Evolutionary conservation across 495 filamentous ascomycete genomes (phyloP).

Genomic region (Neurospora sp.): DNA sequence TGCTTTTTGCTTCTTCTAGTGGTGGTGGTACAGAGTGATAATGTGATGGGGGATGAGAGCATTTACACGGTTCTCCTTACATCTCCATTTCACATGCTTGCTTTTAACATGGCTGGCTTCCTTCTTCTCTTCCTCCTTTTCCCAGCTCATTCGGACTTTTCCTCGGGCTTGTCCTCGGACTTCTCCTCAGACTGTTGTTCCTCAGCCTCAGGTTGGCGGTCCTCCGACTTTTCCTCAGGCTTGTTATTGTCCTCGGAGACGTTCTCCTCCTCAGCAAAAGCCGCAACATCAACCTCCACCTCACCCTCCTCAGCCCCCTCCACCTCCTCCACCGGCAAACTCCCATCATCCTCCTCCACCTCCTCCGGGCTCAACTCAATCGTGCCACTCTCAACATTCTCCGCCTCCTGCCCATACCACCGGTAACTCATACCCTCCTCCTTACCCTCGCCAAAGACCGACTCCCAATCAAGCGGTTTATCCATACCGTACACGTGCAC

Average conservation of each 20-base stretch:
- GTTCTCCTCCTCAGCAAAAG: background rate
- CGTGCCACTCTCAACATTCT: background rate
- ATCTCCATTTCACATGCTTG: background rate
- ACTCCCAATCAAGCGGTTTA: slow-evolving; percentile 12
- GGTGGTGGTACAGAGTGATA: background rate
- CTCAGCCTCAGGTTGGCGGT: background rate
- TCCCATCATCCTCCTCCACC: background rate
- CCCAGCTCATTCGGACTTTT: background rate
- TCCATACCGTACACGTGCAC: slow-evolving; percentile 23
- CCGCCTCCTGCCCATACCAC: background rate
- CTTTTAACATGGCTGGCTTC: background rate
- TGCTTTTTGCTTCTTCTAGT: background rate
- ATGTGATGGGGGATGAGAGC: background rate
- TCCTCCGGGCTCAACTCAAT: background rate
- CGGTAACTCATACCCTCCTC: background rate
- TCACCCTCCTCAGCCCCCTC: background rate
- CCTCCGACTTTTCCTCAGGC: background rate
- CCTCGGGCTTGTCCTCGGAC: background rate
- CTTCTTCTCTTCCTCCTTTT: background rate
- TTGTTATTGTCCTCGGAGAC: background rate
- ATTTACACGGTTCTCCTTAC: background rate
- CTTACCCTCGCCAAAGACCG: slow-evolving; percentile 16
- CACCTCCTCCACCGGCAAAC: background rate
- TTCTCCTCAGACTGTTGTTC: background rate
- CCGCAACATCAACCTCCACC: background rate